Evolutionary conservation across 441 rosid genomes (phyloP), one percentile per base, ranked within the genome.

Genomic region (Populus hybrid): DNA sequence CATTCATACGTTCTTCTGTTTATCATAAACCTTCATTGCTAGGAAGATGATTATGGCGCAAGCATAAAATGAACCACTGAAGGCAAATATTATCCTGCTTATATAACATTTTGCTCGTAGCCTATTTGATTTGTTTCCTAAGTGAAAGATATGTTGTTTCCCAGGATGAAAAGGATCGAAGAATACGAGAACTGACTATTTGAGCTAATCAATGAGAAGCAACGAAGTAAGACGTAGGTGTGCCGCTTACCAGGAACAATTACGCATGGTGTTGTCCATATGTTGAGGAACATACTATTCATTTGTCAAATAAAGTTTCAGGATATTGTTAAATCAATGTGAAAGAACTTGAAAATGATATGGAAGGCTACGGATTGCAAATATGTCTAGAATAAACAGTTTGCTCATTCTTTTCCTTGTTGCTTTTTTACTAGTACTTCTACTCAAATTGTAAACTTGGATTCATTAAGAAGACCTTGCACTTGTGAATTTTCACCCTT

Each of bases 121-220:
- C 5, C 21, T 68, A 77, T 9, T 59, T 19, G 65, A 9, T 0
- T 6, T 35, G 23, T n/a, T 28, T 12, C 9, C 23, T n/a, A 6
- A 40, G 19, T 6, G 21, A 23, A 35, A 78, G 66, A 53, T 71
- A 30, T 46, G 73, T 35, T n/a, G 12, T 70, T 35, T 40, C 72
- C 18, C 79, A 88, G 89, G 87, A 82, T 81, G 91, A 85, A 79
- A 88, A 88, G 85, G 91, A 88, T 71, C 79, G 40, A 81, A 85
- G 86, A 81, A 88, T 88, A 74, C 82, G 77, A 71, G 89, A 88
- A 75, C 79, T 88, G 64, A 85, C 86, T 9, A 72, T 76, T 42
- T n/a, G 91, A 83, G 78, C 88, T 86, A 46, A 81, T 80, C 83
- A 88, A 82, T 61, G 91, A 88, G 82, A 85, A 78, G 69, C 89